These are phyloP conservation scores for Phytophthora fragariae DNA, from an alignment of 352 stramenopile genomes.

Conservation along the genomic window DNA sequence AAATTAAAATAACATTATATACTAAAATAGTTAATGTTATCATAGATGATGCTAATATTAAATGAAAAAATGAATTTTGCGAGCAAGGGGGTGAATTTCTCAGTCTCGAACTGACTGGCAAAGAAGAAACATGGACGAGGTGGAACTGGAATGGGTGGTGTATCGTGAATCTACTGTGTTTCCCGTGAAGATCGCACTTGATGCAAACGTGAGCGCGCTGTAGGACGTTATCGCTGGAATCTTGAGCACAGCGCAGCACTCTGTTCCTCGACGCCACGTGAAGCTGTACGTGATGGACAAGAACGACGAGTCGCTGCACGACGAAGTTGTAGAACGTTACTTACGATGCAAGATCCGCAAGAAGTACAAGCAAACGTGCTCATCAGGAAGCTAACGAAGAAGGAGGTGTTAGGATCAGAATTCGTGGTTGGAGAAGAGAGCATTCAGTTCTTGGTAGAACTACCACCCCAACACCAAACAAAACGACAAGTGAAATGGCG, in stretches of 20 bases:
- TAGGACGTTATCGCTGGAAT: slow-evolving; percentile 7
- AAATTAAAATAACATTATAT: no score
- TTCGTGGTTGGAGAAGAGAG: no score
- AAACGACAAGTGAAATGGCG: no score
- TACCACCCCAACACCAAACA: no score
- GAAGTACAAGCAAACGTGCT: slow-evolving; percentile 19
- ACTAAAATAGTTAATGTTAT: no score
- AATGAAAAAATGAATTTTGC: no score
- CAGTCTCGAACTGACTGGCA: slow-evolving; percentile 17
- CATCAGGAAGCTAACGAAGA: not conserved
- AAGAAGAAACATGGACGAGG: slow-evolving; percentile 27
- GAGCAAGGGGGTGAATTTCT: no score
- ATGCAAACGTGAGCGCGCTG: slow-evolving; percentile 19
- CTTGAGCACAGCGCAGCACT: not conserved
- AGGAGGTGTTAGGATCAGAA: no score
- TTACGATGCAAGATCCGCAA: slow-evolving; percentile 20
- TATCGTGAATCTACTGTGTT: slow-evolving; percentile 17
- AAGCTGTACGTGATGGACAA: slow-evolving; percentile 28
- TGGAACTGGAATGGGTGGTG: slow-evolving; percentile 26
- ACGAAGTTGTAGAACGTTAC: not conserved
- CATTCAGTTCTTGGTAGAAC: no score
- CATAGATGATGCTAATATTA: no score
- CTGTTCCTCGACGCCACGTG: not conserved
- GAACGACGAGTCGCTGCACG: slow-evolving; percentile 18
- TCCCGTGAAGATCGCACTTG: not conserved